Evolutionary conservation across 176 grass and related monocot species (phyloP), one percentile per base, ranked within the genome.

Genomic region (Puya raimondii): DNA sequence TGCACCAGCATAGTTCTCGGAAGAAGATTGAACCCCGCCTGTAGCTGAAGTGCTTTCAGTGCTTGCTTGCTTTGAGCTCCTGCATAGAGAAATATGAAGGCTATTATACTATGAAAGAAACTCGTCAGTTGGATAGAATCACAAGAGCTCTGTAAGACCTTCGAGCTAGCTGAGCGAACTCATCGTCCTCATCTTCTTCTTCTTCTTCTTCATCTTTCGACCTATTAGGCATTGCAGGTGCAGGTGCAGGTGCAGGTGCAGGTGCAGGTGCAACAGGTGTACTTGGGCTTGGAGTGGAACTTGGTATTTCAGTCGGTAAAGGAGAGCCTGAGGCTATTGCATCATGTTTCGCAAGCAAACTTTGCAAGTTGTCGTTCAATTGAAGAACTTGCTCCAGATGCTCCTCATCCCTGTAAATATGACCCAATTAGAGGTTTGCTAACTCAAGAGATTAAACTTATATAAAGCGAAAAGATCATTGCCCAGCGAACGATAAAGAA

Each of bases 351-450:
- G 78, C 71, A 71, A 96, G 71, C 11, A 91, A 79, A 80, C 58
- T 67, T 73, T 96, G 91, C 12, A 96, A 68, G 70, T 83, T 85
- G 50, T 96, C 91, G 72, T 96, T 96, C 51, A 96, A 76, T 57
- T 87, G 81, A 33, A 96, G 91, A 85, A 76, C 85, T 75, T 83
- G 81, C 12, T 78, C 85, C 67, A 96, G 64, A 47, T 91, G 73
- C 53, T 85, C 85, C 67, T 91, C 91, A 54, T 91, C 91, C 56
- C 87, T 87, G 81, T 56, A 16, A 48, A 48, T 21, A 72, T 20
- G 61, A 83, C 12, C 49, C 47, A 53, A 47, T 59, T 64, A 23
- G 74, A 64, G 58, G 33, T 42, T 1, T 63, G 11, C 64, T 48
- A 51, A 2, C 11, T 20, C 50, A 51, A 9, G 2, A 47, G 50